Base-by-base conservation (phyloP, 2,329 filamentous ascomycete species). In the Fusarium sp. region DNA sequence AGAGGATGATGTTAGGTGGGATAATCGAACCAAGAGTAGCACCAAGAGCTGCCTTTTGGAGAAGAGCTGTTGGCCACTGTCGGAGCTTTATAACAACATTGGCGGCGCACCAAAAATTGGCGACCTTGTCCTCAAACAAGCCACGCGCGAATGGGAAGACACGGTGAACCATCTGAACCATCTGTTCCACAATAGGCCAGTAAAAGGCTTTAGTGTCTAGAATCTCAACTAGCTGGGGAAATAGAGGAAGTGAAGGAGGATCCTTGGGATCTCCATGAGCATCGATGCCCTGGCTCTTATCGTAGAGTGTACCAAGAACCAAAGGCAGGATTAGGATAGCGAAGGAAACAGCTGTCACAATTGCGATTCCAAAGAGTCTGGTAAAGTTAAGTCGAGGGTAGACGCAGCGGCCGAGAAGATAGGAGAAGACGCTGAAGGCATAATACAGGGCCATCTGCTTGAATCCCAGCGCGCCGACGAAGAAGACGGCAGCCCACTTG, bases 371-470 rank as follows among this genome's bases (percentile, higher is more conserved):
- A 9, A 96, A 73, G 29, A 98, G 89, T 7, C 94, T 90, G 1
- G 87, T 80, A 5, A 91, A 76, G 62, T 92, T 91, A 76, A 95
- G 82, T 16, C 86, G 86, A 2, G 95, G 95, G 71, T 91, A 92
- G n/a, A 97, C 76, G 79, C 95, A 98, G 78, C 91, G 90, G 14
- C 95, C 96, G 2, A 98, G 85, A 4, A 99, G 90, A 78, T 95
- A 99, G 37, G 94, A 92, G 80, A 98, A 98, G 63, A 98, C 91
- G 25, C 92, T 91, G 19, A 97, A 95, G 7, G 97, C 94, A 82
- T 98, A 99, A 84, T 98, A 99, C 21, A 99, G 87, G 2, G 95
- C 95, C 97, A 99, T 99, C 82, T 99, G 96, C 85, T 99, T 99
- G 86, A 98, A 99, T 10, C 94, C 94, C n/a, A 99, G 86, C 7